These are phyloP conservation scores for Phytophthora europaea DNA, from an alignment of 352 stramenopile genomes.

Conservation along the genomic window DNA sequence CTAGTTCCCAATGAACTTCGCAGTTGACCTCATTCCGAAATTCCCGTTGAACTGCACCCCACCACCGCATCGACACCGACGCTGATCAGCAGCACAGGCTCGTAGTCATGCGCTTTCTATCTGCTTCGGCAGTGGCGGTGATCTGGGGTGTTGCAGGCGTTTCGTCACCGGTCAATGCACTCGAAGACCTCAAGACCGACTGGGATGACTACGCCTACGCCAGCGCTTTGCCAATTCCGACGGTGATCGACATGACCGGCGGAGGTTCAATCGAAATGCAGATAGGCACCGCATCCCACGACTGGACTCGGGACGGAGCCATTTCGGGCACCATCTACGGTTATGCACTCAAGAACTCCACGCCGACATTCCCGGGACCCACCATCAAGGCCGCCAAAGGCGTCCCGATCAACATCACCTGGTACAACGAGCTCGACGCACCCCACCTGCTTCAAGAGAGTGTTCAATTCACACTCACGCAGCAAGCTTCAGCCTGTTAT, in stretches of 20 bases:
- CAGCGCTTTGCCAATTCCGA: conserved; percentile 44
- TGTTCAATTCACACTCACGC: conserved; percentile 45
- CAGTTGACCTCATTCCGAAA: conserved; percentile 8
- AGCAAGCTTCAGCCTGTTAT: conserved; percentile 49
- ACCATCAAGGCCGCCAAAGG: conserved; percentile 47
- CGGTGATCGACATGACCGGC: conserved; percentile 52
- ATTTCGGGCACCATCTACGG: conserved; percentile 47
- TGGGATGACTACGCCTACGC: conserved; percentile 48
- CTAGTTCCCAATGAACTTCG: background rate
- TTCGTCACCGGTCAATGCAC: conserved; percentile 22
- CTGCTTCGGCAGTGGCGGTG: conserved; percentile 36
- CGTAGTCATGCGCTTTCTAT: conserved; percentile 45
- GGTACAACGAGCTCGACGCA: conserved; percentile 49
- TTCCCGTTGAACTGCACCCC: background rate
- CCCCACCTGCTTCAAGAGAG: conserved; percentile 55
- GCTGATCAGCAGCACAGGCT: background rate
- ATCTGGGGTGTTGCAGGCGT: conserved; percentile 6
- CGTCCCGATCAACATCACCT: conserved; percentile 50
- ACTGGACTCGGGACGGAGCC: conserved; percentile 45
- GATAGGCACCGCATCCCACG: conserved; percentile 43
- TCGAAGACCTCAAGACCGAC: conserved; percentile 50
- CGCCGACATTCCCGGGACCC: conserved; percentile 44
- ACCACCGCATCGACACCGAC: background rate
- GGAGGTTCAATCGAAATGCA: conserved; percentile 57
- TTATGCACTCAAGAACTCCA: conserved; percentile 49